phyloP scores from a whole-genome alignment of 2,329 filamentous ascomycete species.

The Fusarium proliferatum region DNA sequence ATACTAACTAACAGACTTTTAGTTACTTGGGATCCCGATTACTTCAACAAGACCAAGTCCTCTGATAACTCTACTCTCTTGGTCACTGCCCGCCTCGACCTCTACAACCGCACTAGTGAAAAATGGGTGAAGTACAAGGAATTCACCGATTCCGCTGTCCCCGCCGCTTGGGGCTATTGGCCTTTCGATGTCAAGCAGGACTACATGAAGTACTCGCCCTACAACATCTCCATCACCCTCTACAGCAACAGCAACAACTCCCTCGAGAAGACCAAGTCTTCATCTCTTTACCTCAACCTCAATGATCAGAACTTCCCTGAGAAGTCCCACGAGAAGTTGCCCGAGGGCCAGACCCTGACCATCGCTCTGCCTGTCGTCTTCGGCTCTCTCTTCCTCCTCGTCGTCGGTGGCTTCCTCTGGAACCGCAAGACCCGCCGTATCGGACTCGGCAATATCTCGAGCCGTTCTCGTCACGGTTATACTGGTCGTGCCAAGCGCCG shows the following conservation, averaged over 20 bases:
- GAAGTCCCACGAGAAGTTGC: slow-evolving; percentile 48
- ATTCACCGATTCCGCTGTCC: slow-evolving; percentile 50
- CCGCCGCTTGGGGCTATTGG: slow-evolving; percentile 60
- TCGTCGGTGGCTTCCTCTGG: slow-evolving; percentile 68
- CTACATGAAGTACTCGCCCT: slow-evolving; percentile 50
- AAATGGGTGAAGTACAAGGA: slow-evolving; percentile 50
- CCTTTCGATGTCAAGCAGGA: slow-evolving; percentile 55
- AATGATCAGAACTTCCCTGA: slow-evolving; percentile 50
- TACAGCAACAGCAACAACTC: slow-evolving; percentile 52
- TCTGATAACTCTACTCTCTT: slow-evolving; percentile 50
- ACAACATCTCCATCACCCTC: slow-evolving; percentile 63
- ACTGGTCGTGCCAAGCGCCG: slow-evolving; percentile 53
- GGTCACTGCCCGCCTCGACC: slow-evolving; percentile 54
- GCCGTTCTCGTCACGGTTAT: slow-evolving; percentile 58
- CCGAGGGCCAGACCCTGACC: slow-evolving; percentile 56
- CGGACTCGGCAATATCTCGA: slow-evolving; percentile 63
- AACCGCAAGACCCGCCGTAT: slow-evolving; percentile 64
- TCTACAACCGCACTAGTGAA: slow-evolving; percentile 52
- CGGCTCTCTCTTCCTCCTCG: slow-evolving; percentile 58
- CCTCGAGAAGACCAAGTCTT: slow-evolving; percentile 54
- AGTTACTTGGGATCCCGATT: slow-evolving; percentile 69
- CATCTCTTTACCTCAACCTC: slow-evolving; percentile 55
- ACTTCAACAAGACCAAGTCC: slow-evolving; percentile 58
- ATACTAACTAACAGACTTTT: background rate
- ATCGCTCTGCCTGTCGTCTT: slow-evolving; percentile 65